A percentile compares a stretch with the other conserved stretches of the same genome.
These are phyloP conservation scores for Dovyalis caffra DNA, from an alignment of 345 rosid genomes.

Conservation along the genomic window DNA sequence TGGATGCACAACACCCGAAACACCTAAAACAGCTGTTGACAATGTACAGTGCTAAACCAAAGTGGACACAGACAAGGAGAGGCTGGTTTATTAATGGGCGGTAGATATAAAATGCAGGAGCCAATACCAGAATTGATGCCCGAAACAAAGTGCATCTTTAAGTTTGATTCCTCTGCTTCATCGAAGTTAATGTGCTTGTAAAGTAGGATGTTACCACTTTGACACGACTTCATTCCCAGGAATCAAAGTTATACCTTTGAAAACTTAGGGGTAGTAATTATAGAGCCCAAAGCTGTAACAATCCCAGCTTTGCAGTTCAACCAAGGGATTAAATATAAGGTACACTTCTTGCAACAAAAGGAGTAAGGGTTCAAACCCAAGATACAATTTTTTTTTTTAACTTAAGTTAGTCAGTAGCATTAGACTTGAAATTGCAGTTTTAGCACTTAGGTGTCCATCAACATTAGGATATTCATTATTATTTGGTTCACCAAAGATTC, in stretches of 20 bases:
- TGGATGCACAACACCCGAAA: background rate
- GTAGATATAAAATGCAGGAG: background rate
- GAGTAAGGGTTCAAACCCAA: background rate
- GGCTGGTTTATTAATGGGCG: no score
- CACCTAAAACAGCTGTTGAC: no score
- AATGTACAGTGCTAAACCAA: background rate
- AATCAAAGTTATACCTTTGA: no score
- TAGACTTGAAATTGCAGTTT: background rate
- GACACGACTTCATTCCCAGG: background rate
- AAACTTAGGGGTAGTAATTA: no score
- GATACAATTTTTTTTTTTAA: background rate
- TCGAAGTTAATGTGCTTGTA: background rate
- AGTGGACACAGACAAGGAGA: background rate
- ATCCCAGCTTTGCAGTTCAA: background rate
- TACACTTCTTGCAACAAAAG: background rate
- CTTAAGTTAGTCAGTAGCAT: background rate
- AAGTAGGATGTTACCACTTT: background rate
- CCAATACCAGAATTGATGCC: background rate
- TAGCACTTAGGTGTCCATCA: background rate
- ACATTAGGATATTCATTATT: background rate
- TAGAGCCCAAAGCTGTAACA: background rate
- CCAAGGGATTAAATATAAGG: background rate
- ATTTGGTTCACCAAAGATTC: background rate
- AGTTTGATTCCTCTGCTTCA: background rate
- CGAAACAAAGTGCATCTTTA: background rate